Evolutionary conservation across 2,329 filamentous ascomycete species (phyloP).

Genomic region (Cladosporium sp.): DNA sequence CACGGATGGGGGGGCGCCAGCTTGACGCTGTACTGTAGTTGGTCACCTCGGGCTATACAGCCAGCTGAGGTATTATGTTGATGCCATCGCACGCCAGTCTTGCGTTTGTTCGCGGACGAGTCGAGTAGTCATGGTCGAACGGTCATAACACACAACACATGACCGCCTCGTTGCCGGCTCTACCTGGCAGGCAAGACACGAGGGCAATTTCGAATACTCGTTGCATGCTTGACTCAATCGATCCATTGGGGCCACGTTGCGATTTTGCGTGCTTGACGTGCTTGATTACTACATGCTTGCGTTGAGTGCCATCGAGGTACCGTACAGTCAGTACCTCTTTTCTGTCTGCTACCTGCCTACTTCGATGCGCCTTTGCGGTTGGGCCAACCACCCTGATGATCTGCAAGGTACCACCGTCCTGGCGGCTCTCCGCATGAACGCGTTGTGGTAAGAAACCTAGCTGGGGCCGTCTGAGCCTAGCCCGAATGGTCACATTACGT

Average conservation of each 20-base stretch:
- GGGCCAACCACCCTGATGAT: constrained; percentile 4
- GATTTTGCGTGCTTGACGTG: constrained; percentile 8
- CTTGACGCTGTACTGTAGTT: background rate
- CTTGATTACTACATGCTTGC: background rate
- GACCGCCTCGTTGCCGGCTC: background rate
- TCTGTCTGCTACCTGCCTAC: background rate
- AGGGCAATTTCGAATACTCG: background rate
- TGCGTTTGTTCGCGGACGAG: background rate
- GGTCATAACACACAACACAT: background rate
- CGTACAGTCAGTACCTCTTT: background rate
- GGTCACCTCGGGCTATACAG: background rate
- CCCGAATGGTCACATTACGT: constrained; percentile 12
- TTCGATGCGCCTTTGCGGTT: background rate
- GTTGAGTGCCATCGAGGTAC: background rate
- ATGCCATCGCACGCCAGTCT: constrained; percentile 15
- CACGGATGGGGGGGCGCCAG: background rate
- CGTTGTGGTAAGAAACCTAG: constrained; percentile 4
- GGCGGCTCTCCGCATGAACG: constrained; percentile 5
- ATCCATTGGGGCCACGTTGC: constrained; percentile 2
- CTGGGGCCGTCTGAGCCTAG: constrained; percentile 1
- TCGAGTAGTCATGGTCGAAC: background rate
- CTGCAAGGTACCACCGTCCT: constrained; percentile 13
- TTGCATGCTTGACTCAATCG: background rate
- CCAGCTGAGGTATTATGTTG: background rate
- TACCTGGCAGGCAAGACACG: background rate